phyloP scores from a whole-genome alignment of 2,329 filamentous ascomycete species.

The Penicillium sp. region DNA sequence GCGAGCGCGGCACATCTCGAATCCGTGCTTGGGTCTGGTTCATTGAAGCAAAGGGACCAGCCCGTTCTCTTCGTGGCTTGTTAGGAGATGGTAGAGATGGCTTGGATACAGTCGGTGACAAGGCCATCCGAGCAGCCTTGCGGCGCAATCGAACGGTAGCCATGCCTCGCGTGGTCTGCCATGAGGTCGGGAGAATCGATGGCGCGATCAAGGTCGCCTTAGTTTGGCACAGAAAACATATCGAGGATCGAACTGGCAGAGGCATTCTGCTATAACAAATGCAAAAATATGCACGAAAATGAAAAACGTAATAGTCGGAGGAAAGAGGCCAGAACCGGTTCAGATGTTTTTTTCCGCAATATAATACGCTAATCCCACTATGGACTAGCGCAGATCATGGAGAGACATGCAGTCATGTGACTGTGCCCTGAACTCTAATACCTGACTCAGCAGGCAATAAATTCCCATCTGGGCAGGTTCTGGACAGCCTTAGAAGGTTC shows the following conservation, averaged over 20 bases:
- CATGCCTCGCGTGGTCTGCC: conserved; percentile 34
- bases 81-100: conserved; percentile 24
- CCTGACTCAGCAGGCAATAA: not conserved
- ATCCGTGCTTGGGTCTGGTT: conserved; percentile 54
- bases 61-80: conserved; percentile 44
- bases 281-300: conserved; percentile 1
- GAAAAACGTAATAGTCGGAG: not conserved
- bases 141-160: conserved; percentile 34
- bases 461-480: no score
- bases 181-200: conserved; percentile 21
- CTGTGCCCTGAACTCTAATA: no score
- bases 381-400: conserved; percentile 8
- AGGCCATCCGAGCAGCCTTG: conserved; percentile 39
- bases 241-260: conserved; percentile 28
- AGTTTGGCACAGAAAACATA: conserved; percentile 37
- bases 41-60: conserved; percentile 60
- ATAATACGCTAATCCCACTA: not conserved
- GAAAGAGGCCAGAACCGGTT: conserved; percentile 8
- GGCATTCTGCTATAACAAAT: conserved; percentile 30
- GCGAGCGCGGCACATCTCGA: conserved; percentile 38
- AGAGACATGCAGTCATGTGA: not conserved
- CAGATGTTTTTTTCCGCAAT: conserved; percentile 10
- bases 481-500: no score
- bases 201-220: conserved; percentile 20
- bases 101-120: conserved; percentile 36